phyloP scores from a whole-genome alignment of 2,329 filamentous ascomycete species.

The Aspergillus sp. region DNA sequence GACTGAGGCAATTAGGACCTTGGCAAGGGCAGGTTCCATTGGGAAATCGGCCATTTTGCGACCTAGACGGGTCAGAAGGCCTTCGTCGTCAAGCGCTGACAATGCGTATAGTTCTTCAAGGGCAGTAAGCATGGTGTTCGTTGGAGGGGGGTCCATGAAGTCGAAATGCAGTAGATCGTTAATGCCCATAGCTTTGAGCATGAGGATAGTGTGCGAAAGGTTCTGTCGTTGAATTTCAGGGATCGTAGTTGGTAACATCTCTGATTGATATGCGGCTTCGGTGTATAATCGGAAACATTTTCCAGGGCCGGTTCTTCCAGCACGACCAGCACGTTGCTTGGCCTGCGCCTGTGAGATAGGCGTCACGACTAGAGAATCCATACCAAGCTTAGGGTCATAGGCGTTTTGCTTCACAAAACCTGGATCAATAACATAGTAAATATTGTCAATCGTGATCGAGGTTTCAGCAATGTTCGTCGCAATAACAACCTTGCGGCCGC shows the following conservation, averaged over 20 bases:
- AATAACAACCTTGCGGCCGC: constrained; percentile 89
- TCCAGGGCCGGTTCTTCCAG: constrained; percentile 89
- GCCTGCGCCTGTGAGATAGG: constrained; percentile 97
- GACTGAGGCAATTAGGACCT: constrained; percentile 83
- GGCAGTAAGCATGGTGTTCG: constrained; percentile 95
- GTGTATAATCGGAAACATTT: constrained; percentile 97
- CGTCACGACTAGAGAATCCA: constrained; percentile 94
- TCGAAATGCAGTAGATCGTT: constrained; percentile 97
- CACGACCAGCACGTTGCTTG: constrained; percentile 88
- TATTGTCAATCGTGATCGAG: constrained; percentile 95
- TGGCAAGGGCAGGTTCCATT: constrained; percentile 91
- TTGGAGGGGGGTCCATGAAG: constrained; percentile 97
- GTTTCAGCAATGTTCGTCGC: constrained; percentile 99
- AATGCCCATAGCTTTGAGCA: constrained; percentile 99
- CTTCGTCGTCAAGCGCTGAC: constrained; percentile 90
- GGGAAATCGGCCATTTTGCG: constrained; percentile 99
- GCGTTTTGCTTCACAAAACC: constrained; percentile 98
- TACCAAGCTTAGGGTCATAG: constrained; percentile 94
- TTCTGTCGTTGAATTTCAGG: constrained; percentile 97
- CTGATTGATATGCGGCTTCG: constrained; percentile 89
- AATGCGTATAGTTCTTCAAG: constrained; percentile 93
- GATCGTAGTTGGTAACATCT: constrained; percentile 95
- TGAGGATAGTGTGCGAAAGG: constrained; percentile 85
- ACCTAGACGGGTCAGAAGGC: constrained; percentile 83
- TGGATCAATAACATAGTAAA: constrained; percentile 95